Conservation (phyloP, 805 yeast species). For the Candida schatavii region DNA sequence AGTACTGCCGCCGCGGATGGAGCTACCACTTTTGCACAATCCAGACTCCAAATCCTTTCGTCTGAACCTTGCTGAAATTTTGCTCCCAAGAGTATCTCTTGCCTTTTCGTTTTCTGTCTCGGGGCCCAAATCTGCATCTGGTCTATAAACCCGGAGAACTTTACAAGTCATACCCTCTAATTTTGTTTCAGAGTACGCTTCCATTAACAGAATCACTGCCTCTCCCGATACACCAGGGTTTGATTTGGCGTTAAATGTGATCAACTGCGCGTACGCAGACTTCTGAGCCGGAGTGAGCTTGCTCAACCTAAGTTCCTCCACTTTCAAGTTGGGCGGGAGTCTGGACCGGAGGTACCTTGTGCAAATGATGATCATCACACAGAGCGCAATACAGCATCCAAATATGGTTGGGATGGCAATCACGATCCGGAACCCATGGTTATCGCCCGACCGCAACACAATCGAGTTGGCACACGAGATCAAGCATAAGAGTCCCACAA, state of each 20-base stretch:
- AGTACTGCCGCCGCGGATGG: neutral
- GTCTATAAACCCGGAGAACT: constrained; percentile 15
- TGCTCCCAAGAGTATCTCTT: neutral
- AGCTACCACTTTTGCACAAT: neutral
- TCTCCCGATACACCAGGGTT: constrained; percentile 19
- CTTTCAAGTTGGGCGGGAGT: constrained; percentile 9
- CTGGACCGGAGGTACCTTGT: constrained; percentile 10
- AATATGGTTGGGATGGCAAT: constrained; percentile 9
- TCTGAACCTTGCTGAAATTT: neutral
- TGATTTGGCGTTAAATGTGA: constrained; percentile 14
- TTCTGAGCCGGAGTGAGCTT: constrained; percentile 13
- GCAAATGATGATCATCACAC: constrained; percentile 8
- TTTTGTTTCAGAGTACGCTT: constrained; percentile 11
- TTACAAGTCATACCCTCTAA: constrained; percentile 13
- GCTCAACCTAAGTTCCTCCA: constrained; percentile 13
- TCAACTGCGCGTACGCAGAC: constrained; percentile 17
- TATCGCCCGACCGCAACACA: constrained; percentile 3
- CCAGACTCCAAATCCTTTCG: neutral
- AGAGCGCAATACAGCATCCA: constrained; percentile 7
- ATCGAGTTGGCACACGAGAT: constrained; percentile 7
- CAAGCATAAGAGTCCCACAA: constrained; percentile 5
- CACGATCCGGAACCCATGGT: neutral
- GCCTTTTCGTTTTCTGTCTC: neutral
- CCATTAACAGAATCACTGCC: constrained; percentile 16
- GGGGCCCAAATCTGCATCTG: neutral